Conservation (phyloP, 169 alveolate genomes). For the Eimeria zaria region DNA sequence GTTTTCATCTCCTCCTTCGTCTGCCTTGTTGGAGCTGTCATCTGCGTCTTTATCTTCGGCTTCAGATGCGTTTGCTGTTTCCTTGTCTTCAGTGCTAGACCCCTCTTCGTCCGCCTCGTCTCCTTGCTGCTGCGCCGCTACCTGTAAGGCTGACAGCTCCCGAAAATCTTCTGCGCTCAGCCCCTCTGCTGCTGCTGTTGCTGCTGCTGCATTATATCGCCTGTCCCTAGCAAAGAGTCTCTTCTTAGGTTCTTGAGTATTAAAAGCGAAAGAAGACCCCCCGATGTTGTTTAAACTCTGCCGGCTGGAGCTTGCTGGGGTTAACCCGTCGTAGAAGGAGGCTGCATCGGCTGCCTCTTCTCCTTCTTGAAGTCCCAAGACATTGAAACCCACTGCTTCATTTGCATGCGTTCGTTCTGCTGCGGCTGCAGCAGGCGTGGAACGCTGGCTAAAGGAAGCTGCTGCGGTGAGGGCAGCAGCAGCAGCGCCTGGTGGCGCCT, state of each 20-base stretch:
- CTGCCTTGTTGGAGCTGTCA: neutral
- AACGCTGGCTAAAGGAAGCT: neutral
- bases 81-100: neutral
- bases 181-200: conserved; percentile 10
- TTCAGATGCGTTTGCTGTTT: neutral
- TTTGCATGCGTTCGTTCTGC: neutral
- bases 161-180: neutral
- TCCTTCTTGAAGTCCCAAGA: neutral
- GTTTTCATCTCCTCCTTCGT: neutral
- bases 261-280: neutral
- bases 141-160: conserved; percentile 42
- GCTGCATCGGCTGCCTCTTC: neutral
- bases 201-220: neutral
- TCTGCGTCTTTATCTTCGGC: conserved; percentile 3
- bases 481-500: neutral
- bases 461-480: neutral
- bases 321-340: neutral
- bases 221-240: neutral
- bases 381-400: neutral
- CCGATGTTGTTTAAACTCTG: neutral
- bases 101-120: neutral
- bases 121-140: neutral
- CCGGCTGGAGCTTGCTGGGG: neutral
- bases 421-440: neutral
- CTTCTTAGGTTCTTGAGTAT: neutral